A percentile compares a stretch with the other conserved stretches of the same genome.
phyloP scores from a whole-genome alignment of 2,329 filamentous ascomycete species.

The Curvularia lunata region DNA sequence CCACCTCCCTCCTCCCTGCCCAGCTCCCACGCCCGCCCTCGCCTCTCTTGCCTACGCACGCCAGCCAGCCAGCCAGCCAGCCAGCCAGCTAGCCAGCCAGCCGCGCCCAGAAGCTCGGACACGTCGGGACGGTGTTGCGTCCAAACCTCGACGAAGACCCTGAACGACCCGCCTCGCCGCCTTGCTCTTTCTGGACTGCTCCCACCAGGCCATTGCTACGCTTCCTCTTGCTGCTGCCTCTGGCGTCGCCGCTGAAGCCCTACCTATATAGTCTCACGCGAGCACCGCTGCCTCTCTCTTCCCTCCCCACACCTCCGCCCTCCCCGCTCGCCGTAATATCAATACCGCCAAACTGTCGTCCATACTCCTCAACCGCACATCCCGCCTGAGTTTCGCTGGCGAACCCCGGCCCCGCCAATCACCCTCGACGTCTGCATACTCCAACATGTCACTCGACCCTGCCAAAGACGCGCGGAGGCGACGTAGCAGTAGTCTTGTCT shows the following conservation, averaged over 20 bases:
- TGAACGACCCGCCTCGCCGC: constrained; percentile 16
- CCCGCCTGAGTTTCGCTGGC: constrained; percentile 79
- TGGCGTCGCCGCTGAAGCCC: background rate
- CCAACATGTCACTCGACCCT: constrained; percentile 44
- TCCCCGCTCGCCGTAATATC: constrained; percentile 25
- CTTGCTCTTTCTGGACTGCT: constrained; percentile 10
- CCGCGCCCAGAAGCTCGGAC: constrained; percentile 32
- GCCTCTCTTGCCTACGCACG: background rate
- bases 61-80: constrained; percentile 6
- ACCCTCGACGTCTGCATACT: constrained; percentile 31
- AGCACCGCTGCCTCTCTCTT: constrained; percentile 5
- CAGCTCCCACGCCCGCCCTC: background rate
- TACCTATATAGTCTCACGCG: constrained; percentile 4
- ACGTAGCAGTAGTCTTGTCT: constrained; percentile 97
- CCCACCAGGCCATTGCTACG: constrained; percentile 4
- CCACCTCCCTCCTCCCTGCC: background rate
- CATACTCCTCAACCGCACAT: constrained; percentile 84
- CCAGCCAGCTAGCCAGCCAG: constrained; percentile 18
- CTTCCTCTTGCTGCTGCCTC: background rate
- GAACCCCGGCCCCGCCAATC: constrained; percentile 63
- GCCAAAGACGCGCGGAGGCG: constrained; percentile 75
- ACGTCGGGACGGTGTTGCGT: constrained; percentile 37
- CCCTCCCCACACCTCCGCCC: constrained; percentile 7
- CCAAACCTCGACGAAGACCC: constrained; percentile 36
- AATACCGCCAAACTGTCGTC: constrained; percentile 98